Conservation (phyloP, 1,284 basidiomycete genomes). For the Coniophora puteana region DNA sequence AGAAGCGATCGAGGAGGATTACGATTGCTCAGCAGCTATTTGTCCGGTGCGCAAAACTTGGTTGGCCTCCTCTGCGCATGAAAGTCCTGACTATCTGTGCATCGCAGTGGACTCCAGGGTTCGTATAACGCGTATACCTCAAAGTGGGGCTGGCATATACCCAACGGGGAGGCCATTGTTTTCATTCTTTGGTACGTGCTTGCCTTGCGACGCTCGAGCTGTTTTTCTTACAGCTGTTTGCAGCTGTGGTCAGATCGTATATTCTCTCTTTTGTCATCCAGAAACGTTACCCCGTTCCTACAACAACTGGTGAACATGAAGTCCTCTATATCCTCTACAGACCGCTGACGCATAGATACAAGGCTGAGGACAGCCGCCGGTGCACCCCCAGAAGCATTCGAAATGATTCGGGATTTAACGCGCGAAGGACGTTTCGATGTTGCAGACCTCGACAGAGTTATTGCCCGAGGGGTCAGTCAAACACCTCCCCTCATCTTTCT, state of each 20-base stretch:
- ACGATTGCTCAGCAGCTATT: constrained; percentile 91
- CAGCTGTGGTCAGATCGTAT: constrained; percentile 90
- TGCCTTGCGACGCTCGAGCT: background rate
- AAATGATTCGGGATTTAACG: constrained; percentile 61
- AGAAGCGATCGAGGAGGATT: constrained; percentile 65
- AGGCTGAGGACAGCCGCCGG: constrained; percentile 66
- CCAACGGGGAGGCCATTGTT: constrained; percentile 81
- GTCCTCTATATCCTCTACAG: background rate
- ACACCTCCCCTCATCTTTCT: background rate
- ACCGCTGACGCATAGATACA: background rate
- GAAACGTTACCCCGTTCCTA: constrained; percentile 84
- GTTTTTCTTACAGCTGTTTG: constrained; percentile 2
- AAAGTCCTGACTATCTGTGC: background rate
- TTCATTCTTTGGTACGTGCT: constrained; percentile 71
- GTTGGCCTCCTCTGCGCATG: background rate
- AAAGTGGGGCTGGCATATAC: constrained; percentile 68
- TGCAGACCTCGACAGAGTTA: constrained; percentile 49
- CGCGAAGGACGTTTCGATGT: constrained; percentile 56
- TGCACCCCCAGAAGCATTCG: constrained; percentile 56
- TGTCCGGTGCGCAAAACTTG: constrained; percentile 56
- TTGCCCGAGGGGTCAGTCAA: constrained; percentile 47
- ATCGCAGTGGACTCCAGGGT: constrained; percentile 74
- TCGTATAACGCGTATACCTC: constrained; percentile 74
- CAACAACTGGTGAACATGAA: constrained; percentile 55
- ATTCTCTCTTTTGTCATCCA: constrained; percentile 77